A percentile compares a stretch with the other conserved stretches of the same genome.
phyloP scores from a whole-genome alignment of 371 early-diverging fungal species.

The Rhizopus microsporus region DNA sequence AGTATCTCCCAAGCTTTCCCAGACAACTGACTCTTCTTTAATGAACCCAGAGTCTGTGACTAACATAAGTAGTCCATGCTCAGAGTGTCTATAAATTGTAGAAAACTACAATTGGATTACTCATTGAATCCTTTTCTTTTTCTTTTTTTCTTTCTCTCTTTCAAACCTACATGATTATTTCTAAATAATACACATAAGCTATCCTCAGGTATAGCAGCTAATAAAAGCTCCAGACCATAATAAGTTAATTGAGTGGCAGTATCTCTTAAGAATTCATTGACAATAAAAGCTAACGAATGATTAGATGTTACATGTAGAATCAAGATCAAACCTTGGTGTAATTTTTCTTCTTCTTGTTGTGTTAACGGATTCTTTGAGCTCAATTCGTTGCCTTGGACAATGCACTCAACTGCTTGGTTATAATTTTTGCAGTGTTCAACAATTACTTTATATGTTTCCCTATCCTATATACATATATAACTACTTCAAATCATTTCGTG shows the following conservation, averaged over 20 bases:
- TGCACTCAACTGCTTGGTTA: constrained; percentile 78
- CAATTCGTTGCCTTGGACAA: constrained; percentile 67
- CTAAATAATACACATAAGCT: constrained; percentile 82
- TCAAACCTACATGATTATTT: constrained; percentile 80
- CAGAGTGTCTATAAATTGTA: constrained; percentile 72
- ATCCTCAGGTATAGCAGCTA: constrained; percentile 60
- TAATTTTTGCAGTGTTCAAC: constrained; percentile 65
- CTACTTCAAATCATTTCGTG: background rate
- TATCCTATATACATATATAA: constrained; percentile 18
- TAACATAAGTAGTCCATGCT: constrained; percentile 69
- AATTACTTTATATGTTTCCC: constrained; percentile 56
- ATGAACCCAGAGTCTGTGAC: constrained; percentile 88
- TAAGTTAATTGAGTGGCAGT: constrained; percentile 87
- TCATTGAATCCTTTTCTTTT: background rate
- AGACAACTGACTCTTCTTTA: constrained; percentile 62
- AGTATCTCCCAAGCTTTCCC: constrained; percentile 77
- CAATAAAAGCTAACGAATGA: constrained; percentile 47
- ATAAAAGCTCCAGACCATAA: constrained; percentile 70
- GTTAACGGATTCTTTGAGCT: constrained; percentile 29
- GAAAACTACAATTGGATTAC: constrained; percentile 59
- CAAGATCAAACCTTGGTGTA: constrained; percentile 28
- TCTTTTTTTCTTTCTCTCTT: background rate
- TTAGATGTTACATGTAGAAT: background rate
- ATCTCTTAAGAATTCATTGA: constrained; percentile 65
- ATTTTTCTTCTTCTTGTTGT: constrained; percentile 26